phyloP scores from a whole-genome alignment of 352 stramenopile species.

The Lagenidium sp. region DNA sequence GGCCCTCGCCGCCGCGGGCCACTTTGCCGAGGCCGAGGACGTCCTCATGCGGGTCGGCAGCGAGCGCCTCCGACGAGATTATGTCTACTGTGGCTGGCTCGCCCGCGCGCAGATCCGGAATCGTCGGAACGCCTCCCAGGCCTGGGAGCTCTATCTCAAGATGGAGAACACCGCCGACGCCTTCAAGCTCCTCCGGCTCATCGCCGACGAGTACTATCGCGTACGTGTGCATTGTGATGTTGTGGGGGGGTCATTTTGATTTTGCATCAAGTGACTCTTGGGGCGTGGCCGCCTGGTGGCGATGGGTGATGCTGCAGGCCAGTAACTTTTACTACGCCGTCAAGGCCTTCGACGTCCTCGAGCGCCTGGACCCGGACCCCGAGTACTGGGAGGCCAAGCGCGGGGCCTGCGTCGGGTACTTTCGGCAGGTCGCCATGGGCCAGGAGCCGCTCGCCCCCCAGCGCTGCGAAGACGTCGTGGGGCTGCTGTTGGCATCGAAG shows the following conservation, averaged over 20 bases:
- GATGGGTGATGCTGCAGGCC: too few species aligned
- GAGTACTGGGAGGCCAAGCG: conserved; percentile 76
- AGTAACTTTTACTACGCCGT: conserved; percentile 51
- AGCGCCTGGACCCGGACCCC: conserved; percentile 53
- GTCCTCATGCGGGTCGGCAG: conserved; percentile 40
- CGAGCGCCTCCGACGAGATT: conserved; percentile 15
- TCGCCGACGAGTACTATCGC: conserved; percentile 63
- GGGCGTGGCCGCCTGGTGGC: too few species aligned
- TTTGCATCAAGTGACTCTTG: too few species aligned
- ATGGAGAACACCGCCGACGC: conserved; percentile 37
- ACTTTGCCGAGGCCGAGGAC: conserved; percentile 42
- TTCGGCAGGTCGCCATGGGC: conserved; percentile 37
- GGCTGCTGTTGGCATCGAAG: conserved; percentile 40
- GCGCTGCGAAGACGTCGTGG: conserved; percentile 38
- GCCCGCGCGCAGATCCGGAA: conserved; percentile 42
- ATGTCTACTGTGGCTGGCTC: conserved; percentile 45
- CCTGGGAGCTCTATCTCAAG: conserved; percentile 62
- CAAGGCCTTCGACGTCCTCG: conserved; percentile 70
- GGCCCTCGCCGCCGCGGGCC: conserved; percentile 33
- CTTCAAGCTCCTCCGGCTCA: conserved; percentile 45
- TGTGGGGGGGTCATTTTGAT: too few species aligned
- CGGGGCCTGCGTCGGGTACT: conserved; percentile 55
- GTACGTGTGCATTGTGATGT: too few species aligned
- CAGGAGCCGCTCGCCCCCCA: conserved; percentile 12
- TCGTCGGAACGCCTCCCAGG: conserved; percentile 14